Conservation (phyloP, 2,329 filamentous ascomycete species). For the Tricladium varicosporioides region DNA sequence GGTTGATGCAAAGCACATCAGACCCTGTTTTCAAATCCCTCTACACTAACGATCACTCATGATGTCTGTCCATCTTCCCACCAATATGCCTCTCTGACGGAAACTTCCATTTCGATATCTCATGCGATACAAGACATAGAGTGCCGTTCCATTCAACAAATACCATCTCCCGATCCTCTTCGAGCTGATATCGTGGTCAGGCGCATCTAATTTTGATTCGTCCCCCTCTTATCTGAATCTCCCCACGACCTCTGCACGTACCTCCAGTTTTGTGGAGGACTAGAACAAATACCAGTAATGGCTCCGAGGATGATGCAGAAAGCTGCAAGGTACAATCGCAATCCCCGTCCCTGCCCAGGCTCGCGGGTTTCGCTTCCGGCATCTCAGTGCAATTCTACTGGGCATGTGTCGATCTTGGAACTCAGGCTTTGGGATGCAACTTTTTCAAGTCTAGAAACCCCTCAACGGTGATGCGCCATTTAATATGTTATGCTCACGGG, state of each 20-base stretch:
- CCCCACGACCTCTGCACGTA: neutral
- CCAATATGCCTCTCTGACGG: too few species aligned
- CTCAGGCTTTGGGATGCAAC: neutral
- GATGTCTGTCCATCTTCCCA: too few species aligned
- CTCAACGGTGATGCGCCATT: too few species aligned
- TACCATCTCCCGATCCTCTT: neutral
- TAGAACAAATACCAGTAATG: neutral
- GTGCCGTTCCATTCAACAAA: neutral
- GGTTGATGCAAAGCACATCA: too few species aligned
- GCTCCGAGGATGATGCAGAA: neutral
- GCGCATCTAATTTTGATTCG: neutral
- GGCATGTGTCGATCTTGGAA: neutral
- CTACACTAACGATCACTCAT: too few species aligned
- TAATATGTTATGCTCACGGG: too few species aligned
- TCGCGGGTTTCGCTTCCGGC: neutral
- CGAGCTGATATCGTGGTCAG: too few species aligned
- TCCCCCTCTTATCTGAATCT: neutral
- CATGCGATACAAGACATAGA: neutral
- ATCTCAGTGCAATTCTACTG: neutral
- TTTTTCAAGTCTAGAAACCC: too few species aligned
- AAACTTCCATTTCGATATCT: neutral
- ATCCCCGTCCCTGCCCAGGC: neutral
- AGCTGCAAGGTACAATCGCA: neutral
- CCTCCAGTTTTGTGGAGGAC: too few species aligned
- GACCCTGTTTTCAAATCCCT: too few species aligned